Evolutionary conservation across 495 filamentous ascomycete genomes (phyloP).

Genomic region (Trichoderma parareesei): DNA sequence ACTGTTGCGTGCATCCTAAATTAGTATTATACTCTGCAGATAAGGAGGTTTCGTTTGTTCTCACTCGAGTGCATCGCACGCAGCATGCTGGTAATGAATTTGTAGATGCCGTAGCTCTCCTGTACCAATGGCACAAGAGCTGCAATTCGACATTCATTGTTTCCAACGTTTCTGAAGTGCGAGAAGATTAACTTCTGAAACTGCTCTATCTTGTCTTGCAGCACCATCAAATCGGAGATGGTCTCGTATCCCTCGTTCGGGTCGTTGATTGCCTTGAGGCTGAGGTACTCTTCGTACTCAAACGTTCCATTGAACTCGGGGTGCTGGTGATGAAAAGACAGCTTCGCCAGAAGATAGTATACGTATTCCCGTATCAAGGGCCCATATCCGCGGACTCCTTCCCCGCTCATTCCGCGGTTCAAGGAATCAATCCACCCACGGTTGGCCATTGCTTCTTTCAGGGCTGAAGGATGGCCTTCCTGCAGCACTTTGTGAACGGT

Average conservation of each 20-base stretch:
- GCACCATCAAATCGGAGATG: constrained; percentile 88
- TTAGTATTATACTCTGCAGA: background rate
- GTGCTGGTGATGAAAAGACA: constrained; percentile 90
- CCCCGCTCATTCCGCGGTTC: constrained; percentile 72
- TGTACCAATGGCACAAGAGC: constrained; percentile 88
- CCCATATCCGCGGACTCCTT: constrained; percentile 85
- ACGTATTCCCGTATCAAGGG: constrained; percentile 93
- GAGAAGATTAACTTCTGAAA: constrained; percentile 98
- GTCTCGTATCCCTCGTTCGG: constrained; percentile 99
- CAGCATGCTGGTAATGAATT: constrained; percentile 91
- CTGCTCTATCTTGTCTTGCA: constrained; percentile 95
- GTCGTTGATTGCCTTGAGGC: constrained; percentile 94
- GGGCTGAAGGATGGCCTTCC: constrained; percentile 82
- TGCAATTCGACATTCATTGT: constrained; percentile 95
- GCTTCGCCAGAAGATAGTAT: constrained; percentile 84
- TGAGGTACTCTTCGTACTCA: constrained; percentile 98
- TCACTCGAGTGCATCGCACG: constrained; percentile 84
- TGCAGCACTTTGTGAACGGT: constrained; percentile 94
- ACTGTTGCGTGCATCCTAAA: constrained; percentile 34
- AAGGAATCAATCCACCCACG: constrained; percentile 88
- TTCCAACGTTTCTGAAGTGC: constrained; percentile 79
- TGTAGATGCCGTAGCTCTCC: constrained; percentile 98
- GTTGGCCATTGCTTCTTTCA: constrained; percentile 85
- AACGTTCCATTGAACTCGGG: constrained; percentile 98
- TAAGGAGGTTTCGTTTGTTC: constrained; percentile 18